A percentile compares a stretch with the other conserved stretches of the same genome.
Conservation (phyloP, 352 stramenopile species). For the Globisporangium perplexum region DNA sequence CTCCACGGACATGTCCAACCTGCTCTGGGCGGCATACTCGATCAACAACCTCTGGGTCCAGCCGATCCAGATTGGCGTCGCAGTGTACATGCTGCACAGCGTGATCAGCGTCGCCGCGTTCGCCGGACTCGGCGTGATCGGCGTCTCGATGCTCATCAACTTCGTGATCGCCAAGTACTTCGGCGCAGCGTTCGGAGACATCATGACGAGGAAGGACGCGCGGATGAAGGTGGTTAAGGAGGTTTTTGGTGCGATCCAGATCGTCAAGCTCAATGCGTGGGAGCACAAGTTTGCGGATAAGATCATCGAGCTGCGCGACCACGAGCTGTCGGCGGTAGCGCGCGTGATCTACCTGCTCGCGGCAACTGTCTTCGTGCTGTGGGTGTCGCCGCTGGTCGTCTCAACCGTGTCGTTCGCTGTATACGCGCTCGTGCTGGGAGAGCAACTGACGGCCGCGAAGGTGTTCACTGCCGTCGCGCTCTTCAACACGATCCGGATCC, state of each 20-base stretch:
- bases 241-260: slow-evolving; percentile 87
- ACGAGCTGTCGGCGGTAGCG: slow-evolving; percentile 48
- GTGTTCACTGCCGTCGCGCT: slow-evolving; percentile 45
- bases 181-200: slow-evolving; percentile 38
- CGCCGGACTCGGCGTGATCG: slow-evolving; percentile 31
- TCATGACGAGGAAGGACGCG: slow-evolving; percentile 85
- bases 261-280: slow-evolving; percentile 95
- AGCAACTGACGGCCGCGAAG: slow-evolving; percentile 28
- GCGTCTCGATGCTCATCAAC: slow-evolving; percentile 23
- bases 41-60: slow-evolving; percentile 60
- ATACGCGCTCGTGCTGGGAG: slow-evolving; percentile 23
- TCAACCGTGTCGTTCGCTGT: slow-evolving; percentile 25
- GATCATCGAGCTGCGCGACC: slow-evolving; percentile 38
- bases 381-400: slow-evolving; percentile 14
- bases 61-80: slow-evolving; percentile 28
- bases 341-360: slow-evolving; percentile 48
- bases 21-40: slow-evolving; percentile 38
- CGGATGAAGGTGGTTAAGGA: slow-evolving; percentile 91
- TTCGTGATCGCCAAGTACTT: slow-evolving; percentile 41
- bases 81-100: slow-evolving; percentile 31
- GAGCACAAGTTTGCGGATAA: slow-evolving; percentile 66
- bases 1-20: slow-evolving; percentile 79
- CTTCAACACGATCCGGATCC: slow-evolving; percentile 30
- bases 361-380: slow-evolving; percentile 40
- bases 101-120: slow-evolving; percentile 32